Percentiles rank a stretch among this genome's conserved stretches.
Evolutionary conservation across 2,329 filamentous ascomycete species (phyloP).

Genomic region (Monosporascus sp.): DNA sequence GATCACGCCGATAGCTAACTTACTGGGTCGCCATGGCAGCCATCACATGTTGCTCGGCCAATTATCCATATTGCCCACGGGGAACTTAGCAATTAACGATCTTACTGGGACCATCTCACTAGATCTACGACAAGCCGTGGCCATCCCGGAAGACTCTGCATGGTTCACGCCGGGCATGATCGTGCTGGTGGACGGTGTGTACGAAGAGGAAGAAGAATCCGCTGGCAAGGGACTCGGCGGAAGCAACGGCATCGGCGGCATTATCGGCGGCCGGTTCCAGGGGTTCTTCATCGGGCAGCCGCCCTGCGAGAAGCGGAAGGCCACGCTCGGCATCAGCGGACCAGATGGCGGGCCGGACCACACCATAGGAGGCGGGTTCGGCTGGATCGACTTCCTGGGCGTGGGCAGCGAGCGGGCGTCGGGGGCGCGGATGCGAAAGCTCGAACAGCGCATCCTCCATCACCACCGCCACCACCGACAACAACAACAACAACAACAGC

Average conservation of each 20-base stretch:
- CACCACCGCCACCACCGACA: slow-evolving; percentile 21
- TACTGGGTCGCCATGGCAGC: slow-evolving; percentile 73
- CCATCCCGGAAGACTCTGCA: slow-evolving; percentile 77
- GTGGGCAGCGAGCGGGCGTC: slow-evolving; percentile 83
- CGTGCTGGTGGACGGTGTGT: slow-evolving; percentile 89
- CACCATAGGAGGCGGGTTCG: slow-evolving; percentile 75
- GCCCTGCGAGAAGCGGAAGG: slow-evolving; percentile 77
- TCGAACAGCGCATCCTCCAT: slow-evolving; percentile 64
- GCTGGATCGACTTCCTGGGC: slow-evolving; percentile 95
- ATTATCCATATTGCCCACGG: slow-evolving; percentile 73
- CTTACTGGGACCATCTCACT: slow-evolving; percentile 81
- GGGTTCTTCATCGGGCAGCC: slow-evolving; percentile 89
- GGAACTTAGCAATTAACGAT: slow-evolving; percentile 77
- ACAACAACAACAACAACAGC: slow-evolving; percentile 18
- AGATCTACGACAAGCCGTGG: slow-evolving; percentile 73
- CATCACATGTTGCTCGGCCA: slow-evolving; percentile 84
- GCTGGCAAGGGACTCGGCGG: slow-evolving; percentile 66
- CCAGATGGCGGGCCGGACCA: slow-evolving; percentile 52
- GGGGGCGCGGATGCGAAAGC: slow-evolving; percentile 73
- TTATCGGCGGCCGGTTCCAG: slow-evolving; percentile 86
- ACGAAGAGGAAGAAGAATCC: slow-evolving; percentile 82
- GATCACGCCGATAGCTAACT: slow-evolving; percentile 76
- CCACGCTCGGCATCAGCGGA: slow-evolving; percentile 67
- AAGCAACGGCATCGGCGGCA: slow-evolving; percentile 78
- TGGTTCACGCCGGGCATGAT: slow-evolving; percentile 98